Conservation (phyloP, 805 yeast genomes). For the Candida verbasci region DNA sequence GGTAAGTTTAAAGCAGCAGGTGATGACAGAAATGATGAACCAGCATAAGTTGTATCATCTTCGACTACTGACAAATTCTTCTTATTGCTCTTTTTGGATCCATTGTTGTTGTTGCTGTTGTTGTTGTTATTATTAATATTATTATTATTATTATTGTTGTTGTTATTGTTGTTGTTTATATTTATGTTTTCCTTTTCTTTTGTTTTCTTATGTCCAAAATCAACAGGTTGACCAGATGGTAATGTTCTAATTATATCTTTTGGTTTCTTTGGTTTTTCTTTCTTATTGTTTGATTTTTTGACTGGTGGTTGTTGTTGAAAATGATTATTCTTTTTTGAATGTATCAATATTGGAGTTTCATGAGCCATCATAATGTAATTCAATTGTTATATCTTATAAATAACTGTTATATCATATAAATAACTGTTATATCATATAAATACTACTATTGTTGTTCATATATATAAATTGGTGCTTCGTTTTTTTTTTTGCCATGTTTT, state of each 20-base stretch:
- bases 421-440: too few species aligned
- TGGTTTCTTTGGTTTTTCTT: conserved; percentile 6
- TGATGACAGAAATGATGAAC: conserved; percentile 53
- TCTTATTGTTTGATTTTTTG: conserved; percentile 1
- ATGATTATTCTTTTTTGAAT: conserved; percentile 10
- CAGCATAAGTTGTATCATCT: conserved; percentile 43
- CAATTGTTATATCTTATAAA: neutral
- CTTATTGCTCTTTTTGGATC: conserved; percentile 5
- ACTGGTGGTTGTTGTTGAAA: conserved; percentile 3
- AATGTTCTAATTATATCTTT: conserved; percentile 15
- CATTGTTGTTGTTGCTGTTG: conserved; percentile 5
- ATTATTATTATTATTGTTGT: conserved; percentile 8
- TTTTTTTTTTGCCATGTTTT: conserved; percentile 7
- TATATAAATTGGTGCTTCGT: neutral
- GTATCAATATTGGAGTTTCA: conserved; percentile 26
- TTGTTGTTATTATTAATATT: conserved; percentile 10
- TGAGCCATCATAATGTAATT: conserved; percentile 26
- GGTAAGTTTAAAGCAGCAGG: conserved; percentile 55
- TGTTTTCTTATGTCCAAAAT: conserved; percentile 21
- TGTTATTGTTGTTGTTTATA: too few species aligned
- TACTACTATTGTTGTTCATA: conserved; percentile 1
- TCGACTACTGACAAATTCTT: conserved; percentile 9
- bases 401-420: conserved; percentile 4
- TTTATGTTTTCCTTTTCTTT: conserved; percentile 8
- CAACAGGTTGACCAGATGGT: conserved; percentile 28